Base-by-base conservation (phyloP, 768 basidiomycete genomes). In the Leccinum rimulosum region DNA sequence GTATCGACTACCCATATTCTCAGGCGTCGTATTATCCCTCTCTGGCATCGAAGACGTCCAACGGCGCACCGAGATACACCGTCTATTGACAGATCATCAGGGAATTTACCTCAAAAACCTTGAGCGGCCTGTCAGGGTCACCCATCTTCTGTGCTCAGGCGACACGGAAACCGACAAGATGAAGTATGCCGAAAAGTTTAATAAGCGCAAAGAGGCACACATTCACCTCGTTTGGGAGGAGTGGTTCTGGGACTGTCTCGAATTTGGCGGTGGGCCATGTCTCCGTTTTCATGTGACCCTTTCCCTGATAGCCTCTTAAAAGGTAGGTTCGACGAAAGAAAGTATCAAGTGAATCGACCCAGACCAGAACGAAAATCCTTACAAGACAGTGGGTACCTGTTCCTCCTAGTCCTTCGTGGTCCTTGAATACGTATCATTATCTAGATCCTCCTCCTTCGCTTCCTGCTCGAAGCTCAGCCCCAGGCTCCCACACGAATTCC, bases 201-300 rank as follows among this genome's bases (percentile, higher is more conserved):
- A 89, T 68, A 70, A 76, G 17, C 77, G 79, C 22, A 83, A 85
- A 35, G 91, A 92, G 70, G 88, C 87, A 6, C 79, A 82, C 48
- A 93, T 94, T 33, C 79, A 82, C 52, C 76, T 95, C 3, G 84
- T 97, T 1, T 96, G 95, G 90, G 93, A 95, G 67, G 94, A 96
- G 61, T 98, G 95, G 95, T 89, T 97, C 57, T 95, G 93, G 93
- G 95, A 97, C 67, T 95, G 83, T 28, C 66, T 95, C 3, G 84
- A 87, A 45, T 91, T 84, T 67, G 85, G 85, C 59, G 92, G 89
- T 77, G 61, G 71, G 69, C 14, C 17, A 27, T 38, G 17, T 54
- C 31, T 54, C 52, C n/a, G 50, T 56, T 48, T 48, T 53, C 35
- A 25, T 8, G 4, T 6, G 48, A 31, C 27, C 36, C 25, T n/a